Conservation (phyloP, 2,329 filamentous ascomycete species). For the Exserohilum rostratum region DNA sequence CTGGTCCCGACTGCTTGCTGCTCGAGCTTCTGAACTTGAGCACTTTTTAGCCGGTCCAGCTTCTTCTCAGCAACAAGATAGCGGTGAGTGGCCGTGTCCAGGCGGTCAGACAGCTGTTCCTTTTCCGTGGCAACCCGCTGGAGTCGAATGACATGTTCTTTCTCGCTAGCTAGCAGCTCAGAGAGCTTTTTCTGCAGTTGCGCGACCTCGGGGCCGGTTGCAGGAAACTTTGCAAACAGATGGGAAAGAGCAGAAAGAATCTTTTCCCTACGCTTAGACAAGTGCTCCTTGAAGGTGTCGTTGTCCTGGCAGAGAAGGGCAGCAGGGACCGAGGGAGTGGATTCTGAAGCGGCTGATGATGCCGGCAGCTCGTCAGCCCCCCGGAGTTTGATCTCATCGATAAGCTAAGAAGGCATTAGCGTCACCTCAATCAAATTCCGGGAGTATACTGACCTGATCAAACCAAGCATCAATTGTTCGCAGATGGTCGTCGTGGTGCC, state of each 20-base stretch:
- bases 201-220: conserved; percentile 69
- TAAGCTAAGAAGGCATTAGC: conserved; percentile 47
- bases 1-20: conserved; percentile 68
- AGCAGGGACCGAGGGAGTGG: conserved; percentile 54
- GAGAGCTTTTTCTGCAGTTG: conserved; percentile 78
- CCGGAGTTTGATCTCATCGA: conserved; percentile 57
- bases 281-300: conserved; percentile 75
- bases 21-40: conserved; percentile 89
- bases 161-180: conserved; percentile 78
- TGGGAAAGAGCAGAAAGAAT: conserved; percentile 76
- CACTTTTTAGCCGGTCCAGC: conserved; percentile 85
- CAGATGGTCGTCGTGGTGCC: conserved; percentile 90
- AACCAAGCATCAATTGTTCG: conserved; percentile 93
- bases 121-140: conserved; percentile 79
- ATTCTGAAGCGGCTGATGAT: conserved; percentile 31
- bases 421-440: conserved; percentile 14
- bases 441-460: conserved; percentile 71
- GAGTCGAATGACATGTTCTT: conserved; percentile 76
- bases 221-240: conserved; percentile 63
- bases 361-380: conserved; percentile 44
- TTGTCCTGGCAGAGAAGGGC: conserved; percentile 62
- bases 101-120: conserved; percentile 80
- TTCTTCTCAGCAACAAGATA: conserved; percentile 97
- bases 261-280: conserved; percentile 74
- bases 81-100: conserved; percentile 85